Conservation (phyloP, 1,284 basidiomycete species). For the Tylopilus orsonianus region DNA sequence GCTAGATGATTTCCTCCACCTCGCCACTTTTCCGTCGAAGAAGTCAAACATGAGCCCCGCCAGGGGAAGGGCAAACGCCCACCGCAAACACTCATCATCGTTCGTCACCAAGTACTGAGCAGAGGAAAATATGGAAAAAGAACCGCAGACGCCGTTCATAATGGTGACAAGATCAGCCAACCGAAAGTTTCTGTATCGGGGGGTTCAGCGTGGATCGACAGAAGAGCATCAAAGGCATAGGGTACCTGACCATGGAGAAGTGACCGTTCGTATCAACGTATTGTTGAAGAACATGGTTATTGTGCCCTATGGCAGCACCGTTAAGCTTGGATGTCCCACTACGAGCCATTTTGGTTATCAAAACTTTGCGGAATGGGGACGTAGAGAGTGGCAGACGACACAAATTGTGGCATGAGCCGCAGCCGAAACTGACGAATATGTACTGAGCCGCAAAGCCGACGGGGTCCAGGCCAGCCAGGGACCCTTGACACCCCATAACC, state of each 20-base stretch:
- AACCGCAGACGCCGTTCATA: constrained; percentile 99
- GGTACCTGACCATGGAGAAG: constrained; percentile 91
- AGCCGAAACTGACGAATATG: constrained; percentile 14
- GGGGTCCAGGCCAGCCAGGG: constrained; percentile 21
- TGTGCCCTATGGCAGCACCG: constrained; percentile 10
- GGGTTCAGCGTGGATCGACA: constrained; percentile 18
- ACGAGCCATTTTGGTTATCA: constrained; percentile 23
- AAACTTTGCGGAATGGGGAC: constrained; percentile 2
- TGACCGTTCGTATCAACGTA: constrained; percentile 90
- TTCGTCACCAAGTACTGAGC: constrained; percentile 84
- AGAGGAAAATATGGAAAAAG: constrained; percentile 92
- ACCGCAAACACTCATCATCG: constrained; percentile 81
- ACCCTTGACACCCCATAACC: constrained; percentile 22
- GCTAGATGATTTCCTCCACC: constrained; percentile 93
- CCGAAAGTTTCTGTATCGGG: constrained; percentile 82
- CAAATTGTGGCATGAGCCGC: constrained; percentile 20
- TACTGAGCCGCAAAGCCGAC: not conserved
- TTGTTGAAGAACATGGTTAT: constrained; percentile 64
- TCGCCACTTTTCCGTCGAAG: constrained; percentile 95
- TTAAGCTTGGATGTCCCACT: constrained; percentile 34
- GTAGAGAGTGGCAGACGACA: constrained; percentile 32
- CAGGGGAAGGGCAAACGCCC: constrained; percentile 85
- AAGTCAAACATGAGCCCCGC: constrained; percentile 99
- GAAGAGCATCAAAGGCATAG: constrained; percentile 14
- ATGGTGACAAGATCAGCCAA: constrained; percentile 99